Base-by-base conservation (phyloP, 2,329 filamentous ascomycete genomes). In the Penicillium nordicum region DNA sequence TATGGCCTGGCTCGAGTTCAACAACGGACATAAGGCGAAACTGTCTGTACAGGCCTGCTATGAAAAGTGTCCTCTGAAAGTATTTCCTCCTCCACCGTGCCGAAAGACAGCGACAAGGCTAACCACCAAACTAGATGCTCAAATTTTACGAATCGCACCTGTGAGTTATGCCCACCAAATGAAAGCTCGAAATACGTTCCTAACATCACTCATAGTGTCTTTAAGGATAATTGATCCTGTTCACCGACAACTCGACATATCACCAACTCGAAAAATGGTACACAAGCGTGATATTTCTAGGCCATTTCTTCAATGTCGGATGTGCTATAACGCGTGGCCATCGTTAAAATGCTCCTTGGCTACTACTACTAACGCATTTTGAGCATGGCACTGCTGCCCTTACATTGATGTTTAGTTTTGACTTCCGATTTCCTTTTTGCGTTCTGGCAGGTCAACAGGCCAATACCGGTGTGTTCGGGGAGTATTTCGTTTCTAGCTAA, bases 61-160 rank as follows among this genome's bases (percentile, higher is more conserved):
- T 54, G 68, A 74, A 27, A 74, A 68, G 51, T 79, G 76, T 55
- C 78, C 78, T 0, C 62, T 65, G 55, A 72, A 73, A 65, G 75
- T 75, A 66, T 62, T 65, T 59, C 21, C 25, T n/a, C 12, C 11
- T 23, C 16, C 9, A 10, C 11, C 3, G 7, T 55, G 21, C 10
- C 16, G 36, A 41, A 16, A 25, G 27, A 23, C 14, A 36, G n/a
- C 23, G 32, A 43, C n/a, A 23, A 14, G 7, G 9, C 54, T 69
- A 50, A 69, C 55, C 1, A 14, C 42, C 9, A 14, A 43, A 16
- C 10, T 51, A 78, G 71, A 79, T 80, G 77, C 72, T 80, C 11
- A 67, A 73, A 55, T 80, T 80, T 52, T 80, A 80, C 57, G 78
- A 80, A 64, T 64, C 69, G 38, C 77, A 80, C 63, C 66, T 80